These are phyloP conservation scores for Mycena haematopus DNA, from an alignment of 768 basidiomycete genomes.

Conservation along the genomic window DNA sequence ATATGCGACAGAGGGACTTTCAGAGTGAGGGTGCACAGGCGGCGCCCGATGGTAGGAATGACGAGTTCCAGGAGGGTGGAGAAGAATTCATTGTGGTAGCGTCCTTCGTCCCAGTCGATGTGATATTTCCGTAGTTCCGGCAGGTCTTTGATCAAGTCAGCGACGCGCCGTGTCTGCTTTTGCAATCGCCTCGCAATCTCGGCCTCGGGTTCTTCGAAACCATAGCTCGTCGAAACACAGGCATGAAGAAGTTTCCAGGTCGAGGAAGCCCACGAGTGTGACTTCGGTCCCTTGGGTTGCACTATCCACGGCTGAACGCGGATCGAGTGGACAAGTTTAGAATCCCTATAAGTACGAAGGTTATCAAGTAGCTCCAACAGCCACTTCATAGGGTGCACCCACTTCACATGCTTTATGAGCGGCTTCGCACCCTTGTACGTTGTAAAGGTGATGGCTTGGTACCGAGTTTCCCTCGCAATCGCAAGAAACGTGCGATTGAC, in stretches of 20 bases:
- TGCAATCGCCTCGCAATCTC: slow-evolving; percentile 42
- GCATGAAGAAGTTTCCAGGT: slow-evolving; percentile 38
- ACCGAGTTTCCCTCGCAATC: slow-evolving; percentile 35
- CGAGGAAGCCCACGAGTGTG: slow-evolving; percentile 34
- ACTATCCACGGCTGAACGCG: slow-evolving; percentile 50
- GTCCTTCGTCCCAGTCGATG: slow-evolving; percentile 47
- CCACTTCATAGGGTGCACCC: slow-evolving; percentile 20
- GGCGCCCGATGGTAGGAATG: slow-evolving; percentile 40
- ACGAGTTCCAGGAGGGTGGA: slow-evolving; percentile 44
- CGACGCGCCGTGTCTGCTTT: slow-evolving; percentile 45
- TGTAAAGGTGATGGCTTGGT: slow-evolving; percentile 32
- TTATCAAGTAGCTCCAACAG: background rate
- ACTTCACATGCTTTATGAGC: slow-evolving; percentile 39
- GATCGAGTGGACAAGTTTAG: slow-evolving; percentile 41
- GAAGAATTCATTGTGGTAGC: slow-evolving; percentile 46
- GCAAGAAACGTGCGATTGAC: slow-evolving; percentile 39
- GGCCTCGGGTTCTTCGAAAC: slow-evolving; percentile 38
- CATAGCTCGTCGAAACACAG: slow-evolving; percentile 40
- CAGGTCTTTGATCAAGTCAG: slow-evolving; percentile 41
- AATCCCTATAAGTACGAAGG: slow-evolving; percentile 30
- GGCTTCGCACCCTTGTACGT: slow-evolving; percentile 40
- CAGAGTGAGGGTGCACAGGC: slow-evolving; percentile 42
- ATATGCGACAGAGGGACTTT: slow-evolving; percentile 48
- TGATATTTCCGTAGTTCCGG: slow-evolving; percentile 43
- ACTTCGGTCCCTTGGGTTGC: slow-evolving; percentile 35